Base-by-base conservation (phyloP, 73 alveolate genomes). In the Paramecium sexaurelia region DNA sequence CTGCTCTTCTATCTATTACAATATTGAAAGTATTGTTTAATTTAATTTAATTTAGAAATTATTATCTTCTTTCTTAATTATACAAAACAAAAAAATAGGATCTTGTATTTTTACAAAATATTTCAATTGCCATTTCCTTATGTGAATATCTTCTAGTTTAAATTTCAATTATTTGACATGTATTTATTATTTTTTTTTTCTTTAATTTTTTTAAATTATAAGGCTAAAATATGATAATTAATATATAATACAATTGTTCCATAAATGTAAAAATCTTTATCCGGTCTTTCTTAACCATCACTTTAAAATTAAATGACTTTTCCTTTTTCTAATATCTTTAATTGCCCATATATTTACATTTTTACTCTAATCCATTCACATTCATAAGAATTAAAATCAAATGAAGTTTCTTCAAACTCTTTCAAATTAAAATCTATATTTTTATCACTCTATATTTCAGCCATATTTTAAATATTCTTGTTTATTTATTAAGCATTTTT, bases 91-190 rank as follows among this genome's bases (percentile, higher is more conserved):
- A 91, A 37, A 68, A 93, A 39, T 73, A 73, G 27, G 95, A 27
- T 32, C 55, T 88, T n/a, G 89, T 83, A 15, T 78, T 78, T 33
- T 40, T 93, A 39, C 86, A 87, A 84, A 93, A 93, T n/a, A 93
- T 85, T 45, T 93, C 96, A 1, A 93, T 43, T 13, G 96, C 96
- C 1, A 93, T 93, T 37, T 93, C 95, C 5, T 90, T 91, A 37
- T 55, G 87, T 9, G 84, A 88, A 57, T 47, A 93, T 35, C 96
- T 91, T 19, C 96, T 91, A 4, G 93, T 57, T 33, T 43, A 85
- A 13, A 93, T 66, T 22, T 69, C 89, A 39, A 43, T 22, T 11
- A 93, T 91, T 37, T 91, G 75, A 24, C n/a, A 22, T 4, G 55
- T 37, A 24, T 61, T 57, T 7, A 92, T 55, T 32, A 24, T 39